Evolutionary conservation across 331 rosid species (phyloP).

Genomic region (Malus hybrid): DNA sequence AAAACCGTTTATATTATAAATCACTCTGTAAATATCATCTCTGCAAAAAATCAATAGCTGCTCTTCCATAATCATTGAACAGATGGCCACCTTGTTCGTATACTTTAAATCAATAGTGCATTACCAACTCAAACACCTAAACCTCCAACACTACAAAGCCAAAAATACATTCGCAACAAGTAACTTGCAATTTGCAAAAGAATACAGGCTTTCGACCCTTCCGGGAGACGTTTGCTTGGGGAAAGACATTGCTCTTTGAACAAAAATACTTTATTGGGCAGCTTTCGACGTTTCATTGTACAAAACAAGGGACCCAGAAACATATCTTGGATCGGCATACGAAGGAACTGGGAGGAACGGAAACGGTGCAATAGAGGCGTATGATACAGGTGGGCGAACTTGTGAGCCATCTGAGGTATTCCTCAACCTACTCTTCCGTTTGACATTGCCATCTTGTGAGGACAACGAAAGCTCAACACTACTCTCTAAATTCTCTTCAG

Average conservation of each 20-base stretch:
- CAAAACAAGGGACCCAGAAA: not conserved
- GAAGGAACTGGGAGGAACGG: slow-evolving; percentile 90
- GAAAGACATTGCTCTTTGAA: not conserved
- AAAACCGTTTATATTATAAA: too few species aligned
- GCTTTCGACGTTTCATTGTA: not conserved
- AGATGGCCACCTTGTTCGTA: not conserved
- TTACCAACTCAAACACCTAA: not conserved
- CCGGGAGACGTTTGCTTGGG: not conserved
- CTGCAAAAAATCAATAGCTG: not conserved
- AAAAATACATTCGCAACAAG: not conserved
- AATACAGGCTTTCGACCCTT: not conserved
- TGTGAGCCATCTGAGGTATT: too few species aligned
- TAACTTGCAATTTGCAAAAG: not conserved
- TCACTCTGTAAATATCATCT: too few species aligned
- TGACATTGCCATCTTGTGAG: too few species aligned
- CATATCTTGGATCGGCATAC: slow-evolving; percentile 28
- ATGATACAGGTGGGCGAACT: too few species aligned
- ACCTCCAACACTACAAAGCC: not conserved
- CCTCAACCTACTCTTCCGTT: too few species aligned
- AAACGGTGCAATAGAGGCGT: slow-evolving; percentile 60
- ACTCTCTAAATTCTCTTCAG: too few species aligned
- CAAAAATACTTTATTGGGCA: slow-evolving; percentile 9
- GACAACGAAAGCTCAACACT: too few species aligned
- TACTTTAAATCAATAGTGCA: not conserved
- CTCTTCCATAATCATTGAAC: not conserved